Percentiles rank a stretch among this genome's conserved stretches.
These are phyloP conservation scores for Talaromyces sp. DNA, from an alignment of 2,329 filamentous ascomycete species.

Conservation along the genomic window DNA sequence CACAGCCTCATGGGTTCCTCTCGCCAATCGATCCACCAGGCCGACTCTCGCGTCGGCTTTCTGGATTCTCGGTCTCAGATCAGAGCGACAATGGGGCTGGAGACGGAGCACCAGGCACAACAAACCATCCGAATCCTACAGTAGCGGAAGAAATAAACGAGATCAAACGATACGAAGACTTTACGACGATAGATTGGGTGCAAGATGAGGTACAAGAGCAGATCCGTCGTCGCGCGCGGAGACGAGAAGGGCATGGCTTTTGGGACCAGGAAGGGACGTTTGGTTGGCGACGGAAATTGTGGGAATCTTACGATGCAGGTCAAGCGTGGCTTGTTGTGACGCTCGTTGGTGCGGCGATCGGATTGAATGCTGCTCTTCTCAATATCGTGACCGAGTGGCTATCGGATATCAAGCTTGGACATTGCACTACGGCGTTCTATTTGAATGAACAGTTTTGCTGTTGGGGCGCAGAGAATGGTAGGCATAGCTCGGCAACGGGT, in stretches of 20 bases:
- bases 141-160: constrained; percentile 94
- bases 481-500: constrained; percentile 17
- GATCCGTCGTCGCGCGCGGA: constrained; percentile 70
- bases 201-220: constrained; percentile 94
- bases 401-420: constrained; percentile 90
- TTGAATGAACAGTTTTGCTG: constrained; percentile 97
- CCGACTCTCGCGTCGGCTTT: constrained; percentile 43
- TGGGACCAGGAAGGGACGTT: constrained; percentile 66
- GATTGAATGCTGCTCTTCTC: constrained; percentile 84
- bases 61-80: constrained; percentile 53
- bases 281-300: constrained; percentile 77
- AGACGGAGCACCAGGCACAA: constrained; percentile 48
- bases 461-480: constrained; percentile 87
- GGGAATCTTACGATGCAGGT: constrained; percentile 88
- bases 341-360: constrained; percentile 85
- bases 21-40: constrained; percentile 31
- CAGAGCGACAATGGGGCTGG: constrained; percentile 50
- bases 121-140: constrained; percentile 58
- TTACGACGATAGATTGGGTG: constrained; percentile 95
- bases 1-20: constrained; percentile 29
- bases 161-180: constrained; percentile 98
- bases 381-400: constrained; percentile 98
- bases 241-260: constrained; percentile 68
- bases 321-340: constrained; percentile 98
- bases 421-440: constrained; percentile 94